phyloP scores from a whole-genome alignment of 768 basidiomycete species.

The Tricholoma matsutake region DNA sequence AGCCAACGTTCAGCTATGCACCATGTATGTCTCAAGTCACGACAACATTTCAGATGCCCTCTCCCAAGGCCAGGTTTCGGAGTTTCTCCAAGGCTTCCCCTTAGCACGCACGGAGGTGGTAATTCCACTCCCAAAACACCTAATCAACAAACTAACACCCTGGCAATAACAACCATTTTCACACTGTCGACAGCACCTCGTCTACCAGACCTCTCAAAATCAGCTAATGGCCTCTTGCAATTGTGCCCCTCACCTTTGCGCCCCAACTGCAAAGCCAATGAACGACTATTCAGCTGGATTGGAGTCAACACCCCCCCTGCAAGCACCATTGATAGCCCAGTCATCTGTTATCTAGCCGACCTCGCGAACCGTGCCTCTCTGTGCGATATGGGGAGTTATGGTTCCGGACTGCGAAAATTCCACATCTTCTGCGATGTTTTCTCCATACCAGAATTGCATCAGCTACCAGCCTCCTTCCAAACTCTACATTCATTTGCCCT shows the following conservation, averaged over 20 bases:
- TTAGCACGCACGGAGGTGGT: background rate
- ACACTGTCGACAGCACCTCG: background rate
- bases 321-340: conserved; percentile 1
- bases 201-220: background rate
- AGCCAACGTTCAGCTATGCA: background rate
- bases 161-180: background rate
- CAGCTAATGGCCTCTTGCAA: conserved; percentile 1
- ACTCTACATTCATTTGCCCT: conserved; percentile 1
- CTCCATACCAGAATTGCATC: background rate
- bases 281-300: conserved; percentile 29
- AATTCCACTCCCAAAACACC: background rate
- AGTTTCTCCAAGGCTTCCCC: background rate
- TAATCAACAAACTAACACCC: background rate
- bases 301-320: conserved; percentile 29
- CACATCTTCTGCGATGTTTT: conserved; percentile 5
- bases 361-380: background rate
- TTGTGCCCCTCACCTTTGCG: conserved; percentile 18
- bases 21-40: background rate
- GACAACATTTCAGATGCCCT: background rate
- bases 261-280: conserved; percentile 19
- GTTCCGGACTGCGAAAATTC: conserved; percentile 1
- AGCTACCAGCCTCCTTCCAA: conserved; percentile 4
- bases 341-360: background rate
- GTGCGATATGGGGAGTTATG: background rate
- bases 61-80: too few species aligned